Base-by-base conservation (phyloP, 2,329 filamentous ascomycete species). In the Akanthomyces muscarius region DNA sequence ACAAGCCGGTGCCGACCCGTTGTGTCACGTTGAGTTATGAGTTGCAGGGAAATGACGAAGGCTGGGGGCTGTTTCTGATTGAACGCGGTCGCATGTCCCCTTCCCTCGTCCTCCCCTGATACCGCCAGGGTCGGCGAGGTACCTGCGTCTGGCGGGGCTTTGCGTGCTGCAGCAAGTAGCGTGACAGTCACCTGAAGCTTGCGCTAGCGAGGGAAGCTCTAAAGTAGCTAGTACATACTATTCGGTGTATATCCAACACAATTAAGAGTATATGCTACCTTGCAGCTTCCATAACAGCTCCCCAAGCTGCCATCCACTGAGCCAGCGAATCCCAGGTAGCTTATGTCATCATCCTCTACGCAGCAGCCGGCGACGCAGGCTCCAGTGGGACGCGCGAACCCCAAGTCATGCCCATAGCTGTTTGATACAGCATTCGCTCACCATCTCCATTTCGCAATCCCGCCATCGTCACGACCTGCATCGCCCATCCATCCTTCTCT, bases 331-430 rank as follows among this genome's bases (percentile, higher is more conserved):
- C 25, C 21, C 38, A 41, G 38, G 13, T 33, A 11, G 55, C 55
- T 60, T 64, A 60, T 50, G 51, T 63, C 62, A 63, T 64, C 61
- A 44, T 55, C 48, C 7, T 16, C 47, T 7, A 4, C 13, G 11
- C 74, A 73, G 61, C 8, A 21, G 56, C 54, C 45, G 44, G 62
- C 53, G 63, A 62, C 54, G 69, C 71, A 76, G 74, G 74, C 74
- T 76, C 66, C 74, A 70, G 71, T 67, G 68, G 71, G 71, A 74
- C 74, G 73, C 73, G 73, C 72, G 71, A 74, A 64, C 63, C 48
- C 25, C 28, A 38, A 42, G 47, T 8, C 16, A n/a, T 18, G 8
- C 33, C 41, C 42, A 28, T 61, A 61, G 50, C 59, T 61, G 50
- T 47, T 55, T 25, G 68, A 65, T 67, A 66, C 65, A 67, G 64